These are phyloP conservation scores for Articulospora tetracladia DNA, from an alignment of 495 filamentous ascomycete genomes.

Conservation along the genomic window DNA sequence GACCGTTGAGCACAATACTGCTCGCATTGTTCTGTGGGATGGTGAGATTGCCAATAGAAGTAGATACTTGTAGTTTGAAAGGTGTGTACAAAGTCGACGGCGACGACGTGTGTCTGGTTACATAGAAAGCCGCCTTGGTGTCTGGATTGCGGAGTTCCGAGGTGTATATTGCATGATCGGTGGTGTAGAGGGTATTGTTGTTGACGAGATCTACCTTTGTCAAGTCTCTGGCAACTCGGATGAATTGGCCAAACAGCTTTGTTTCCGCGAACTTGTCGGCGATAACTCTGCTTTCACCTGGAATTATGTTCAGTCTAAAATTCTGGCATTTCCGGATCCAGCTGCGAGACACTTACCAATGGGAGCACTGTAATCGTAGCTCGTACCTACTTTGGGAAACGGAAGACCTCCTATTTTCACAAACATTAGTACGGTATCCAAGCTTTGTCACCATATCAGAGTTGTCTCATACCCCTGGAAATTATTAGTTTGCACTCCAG, in stretches of 20 bases:
- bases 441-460: conserved; percentile 20
- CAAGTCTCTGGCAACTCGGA: conserved; percentile 48
- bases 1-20: conserved; percentile 47
- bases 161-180: conserved; percentile 40
- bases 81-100: conserved; percentile 39
- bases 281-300: conserved; percentile 51
- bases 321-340: neutral
- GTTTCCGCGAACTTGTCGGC: conserved; percentile 57
- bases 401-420: conserved; percentile 7
- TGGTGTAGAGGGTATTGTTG: conserved; percentile 37
- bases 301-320: no score
- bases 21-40: conserved; percentile 35
- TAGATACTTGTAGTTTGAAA: conserved; percentile 50
- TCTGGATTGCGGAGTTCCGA: conserved; percentile 53
- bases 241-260: conserved; percentile 54
- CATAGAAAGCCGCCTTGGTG: conserved; percentile 53
- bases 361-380: conserved; percentile 58
- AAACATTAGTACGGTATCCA: neutral
- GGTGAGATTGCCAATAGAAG: conserved; percentile 47
- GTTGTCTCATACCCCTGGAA: conserved; percentile 28
- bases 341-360: conserved; percentile 18
- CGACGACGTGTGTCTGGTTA: conserved; percentile 47
- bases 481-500: neutral
- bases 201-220: conserved; percentile 41
- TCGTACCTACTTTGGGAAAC: conserved; percentile 39